Evolutionary conservation across 805 yeast genomes (phyloP).

Genomic region (Yarrowia porcina): DNA sequence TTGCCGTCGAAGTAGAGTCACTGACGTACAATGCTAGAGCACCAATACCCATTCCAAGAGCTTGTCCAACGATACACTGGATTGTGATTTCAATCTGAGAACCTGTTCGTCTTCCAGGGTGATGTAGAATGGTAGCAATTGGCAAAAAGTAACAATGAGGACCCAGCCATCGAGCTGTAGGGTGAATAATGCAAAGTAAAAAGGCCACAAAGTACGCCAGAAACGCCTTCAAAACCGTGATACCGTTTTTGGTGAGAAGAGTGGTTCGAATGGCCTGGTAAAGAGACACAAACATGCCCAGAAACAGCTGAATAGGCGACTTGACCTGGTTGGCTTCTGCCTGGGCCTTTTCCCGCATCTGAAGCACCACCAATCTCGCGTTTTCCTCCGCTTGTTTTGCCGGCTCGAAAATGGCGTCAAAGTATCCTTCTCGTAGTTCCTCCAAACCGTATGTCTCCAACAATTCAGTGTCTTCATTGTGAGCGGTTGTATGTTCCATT

Average conservation of each 20-base stretch:
- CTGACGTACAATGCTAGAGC: slow-evolving; percentile 45
- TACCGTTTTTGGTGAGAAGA: slow-evolving; percentile 3
- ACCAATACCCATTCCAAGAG: slow-evolving; percentile 47
- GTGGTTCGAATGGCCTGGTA: neutral
- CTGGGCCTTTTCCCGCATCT: neutral
- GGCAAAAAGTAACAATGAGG: slow-evolving; percentile 44
- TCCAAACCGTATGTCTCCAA: slow-evolving; percentile 42
- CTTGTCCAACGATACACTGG: slow-evolving; percentile 42
- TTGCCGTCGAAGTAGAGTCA: slow-evolving; percentile 42
- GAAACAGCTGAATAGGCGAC: neutral
- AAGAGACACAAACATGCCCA: neutral
- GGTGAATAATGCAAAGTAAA: slow-evolving; percentile 42
- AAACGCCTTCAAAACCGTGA: slow-evolving; percentile 36
- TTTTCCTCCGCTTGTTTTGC: slow-evolving; percentile 1
- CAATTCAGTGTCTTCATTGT: slow-evolving; percentile 34
- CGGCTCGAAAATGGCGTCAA: slow-evolving; percentile 44
- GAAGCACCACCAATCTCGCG: neutral
- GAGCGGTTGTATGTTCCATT: neutral
- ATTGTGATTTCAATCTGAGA: slow-evolving; percentile 48
- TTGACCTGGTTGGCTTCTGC: neutral
- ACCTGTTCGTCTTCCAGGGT: slow-evolving; percentile 48
- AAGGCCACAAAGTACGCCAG: slow-evolving; percentile 44
- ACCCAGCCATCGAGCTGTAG: slow-evolving; percentile 46
- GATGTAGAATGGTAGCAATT: slow-evolving; percentile 45
- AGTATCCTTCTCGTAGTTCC: slow-evolving; percentile 49